Conservation (phyloP, 495 filamentous ascomycete species). For the Penicillium silybi region DNA sequence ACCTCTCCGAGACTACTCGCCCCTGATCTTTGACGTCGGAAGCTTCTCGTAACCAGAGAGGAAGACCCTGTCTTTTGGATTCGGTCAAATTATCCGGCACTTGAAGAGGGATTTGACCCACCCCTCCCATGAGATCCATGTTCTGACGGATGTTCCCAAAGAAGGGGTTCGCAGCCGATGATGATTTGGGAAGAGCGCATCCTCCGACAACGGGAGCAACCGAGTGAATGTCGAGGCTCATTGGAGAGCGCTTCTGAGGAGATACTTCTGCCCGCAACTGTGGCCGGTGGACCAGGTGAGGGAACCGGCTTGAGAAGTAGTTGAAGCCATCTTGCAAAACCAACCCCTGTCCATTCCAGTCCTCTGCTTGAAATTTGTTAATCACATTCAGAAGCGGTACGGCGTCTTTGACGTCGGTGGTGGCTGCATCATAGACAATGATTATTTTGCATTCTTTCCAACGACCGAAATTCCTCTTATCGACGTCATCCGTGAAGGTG, state of each 20-base stretch:
- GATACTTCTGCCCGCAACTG: constrained; percentile 17
- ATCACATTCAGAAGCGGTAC: constrained; percentile 73
- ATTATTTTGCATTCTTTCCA: constrained; percentile 75
- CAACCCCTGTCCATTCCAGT: constrained; percentile 68
- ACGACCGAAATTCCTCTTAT: constrained; percentile 67
- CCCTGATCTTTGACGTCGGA: constrained; percentile 65
- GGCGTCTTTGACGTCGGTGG: constrained; percentile 74
- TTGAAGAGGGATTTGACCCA: constrained; percentile 81
- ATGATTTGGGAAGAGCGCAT: constrained; percentile 70
- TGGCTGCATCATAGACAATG: constrained; percentile 80
- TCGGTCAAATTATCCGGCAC: constrained; percentile 57
- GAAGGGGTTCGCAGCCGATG: constrained; percentile 76
- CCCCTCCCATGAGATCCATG: constrained; percentile 90
- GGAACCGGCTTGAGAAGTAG: constrained; percentile 49
- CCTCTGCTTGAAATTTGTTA: constrained; percentile 86
- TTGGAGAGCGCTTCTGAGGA: constrained; percentile 43
- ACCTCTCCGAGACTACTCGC: constrained; percentile 75
- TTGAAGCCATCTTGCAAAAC: constrained; percentile 62
- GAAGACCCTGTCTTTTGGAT: constrained; percentile 48
- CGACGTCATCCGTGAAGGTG: constrained; percentile 74
- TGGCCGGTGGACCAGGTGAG: constrained; percentile 36
- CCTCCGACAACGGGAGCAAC: constrained; percentile 80
- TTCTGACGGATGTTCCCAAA: constrained; percentile 96
- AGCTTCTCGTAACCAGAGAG: constrained; percentile 72
- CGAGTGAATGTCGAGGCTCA: constrained; percentile 48